Base-by-base conservation (phyloP, 345 rosid genomes). In the Cardiospermum halicacabum region DNA sequence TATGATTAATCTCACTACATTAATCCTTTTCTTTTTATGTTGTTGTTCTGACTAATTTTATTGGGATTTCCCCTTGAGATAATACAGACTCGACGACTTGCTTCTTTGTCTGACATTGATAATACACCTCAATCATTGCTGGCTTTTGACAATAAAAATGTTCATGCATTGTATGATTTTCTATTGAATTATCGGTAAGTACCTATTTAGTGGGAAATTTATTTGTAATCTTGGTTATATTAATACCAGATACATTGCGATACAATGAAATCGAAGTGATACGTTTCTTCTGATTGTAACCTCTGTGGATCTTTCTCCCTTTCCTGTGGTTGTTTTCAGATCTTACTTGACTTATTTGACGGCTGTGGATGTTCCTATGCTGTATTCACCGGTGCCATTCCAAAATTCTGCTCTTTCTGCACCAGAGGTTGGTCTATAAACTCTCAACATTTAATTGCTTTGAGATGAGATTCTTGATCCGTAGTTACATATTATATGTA, bases 91-190 rank as follows among this genome's bases (percentile, higher is more conserved):
- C 89, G 85, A 53, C 77, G 80, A 43, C 58, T 28, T 51, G 74
- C 83, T 66, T 82, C 89, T 55, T 67, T 69, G 72, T 72, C 85
- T 65, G 82, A 82, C 70, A 72, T 87, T 70, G 99, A 95, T 72
- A 86, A 84, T 78, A 91, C 82, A 63, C 84, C 96, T 21, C 84
- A 89, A 67, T 95, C 99, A 31, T 72, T 95, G 70, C 82, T 95
- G 62, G 93, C 89, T 50, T 76, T 91, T 80, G 93, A 96, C 68
- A 84, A 77, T 60, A 76, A 72, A 68, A 75, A 71, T 26, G 84
- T 91, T 18, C 96, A 95, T 59, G 88, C 92, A 43, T 74, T 95
- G 39, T 95, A 80, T 76, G 97, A 91, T 54, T 79, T 95, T 72
- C 66, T 95, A 74, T 69, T 95, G 79, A 95, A 95, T 80, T 87